Evolutionary conservation across 805 yeast genomes (phyloP).

Genomic region (Suhomyces tanzawaensis): DNA sequence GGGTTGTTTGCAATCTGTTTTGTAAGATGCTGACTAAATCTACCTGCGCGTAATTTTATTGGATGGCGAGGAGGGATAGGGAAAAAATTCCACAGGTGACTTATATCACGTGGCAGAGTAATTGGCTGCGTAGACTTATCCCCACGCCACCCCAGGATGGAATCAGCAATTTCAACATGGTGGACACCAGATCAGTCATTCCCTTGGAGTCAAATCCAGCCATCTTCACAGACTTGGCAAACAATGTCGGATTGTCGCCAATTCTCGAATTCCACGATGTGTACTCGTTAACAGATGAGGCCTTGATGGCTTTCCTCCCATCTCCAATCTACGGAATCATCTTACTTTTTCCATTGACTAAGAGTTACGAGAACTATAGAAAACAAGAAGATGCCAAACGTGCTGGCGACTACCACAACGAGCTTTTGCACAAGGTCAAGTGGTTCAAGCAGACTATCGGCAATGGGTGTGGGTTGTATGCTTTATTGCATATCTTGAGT

Average conservation of each 20-base stretch:
- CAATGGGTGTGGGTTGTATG: conserved; percentile 93
- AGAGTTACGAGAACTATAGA: conserved; percentile 53
- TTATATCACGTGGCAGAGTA: not conserved
- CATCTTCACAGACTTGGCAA: conserved; percentile 69
- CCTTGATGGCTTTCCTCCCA: conserved; percentile 75
- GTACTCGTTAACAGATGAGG: conserved; percentile 80
- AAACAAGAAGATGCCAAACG: conserved; percentile 33
- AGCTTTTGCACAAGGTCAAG: conserved; percentile 34
- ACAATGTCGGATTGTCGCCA: conserved; percentile 62
- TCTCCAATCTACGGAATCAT: conserved; percentile 75
- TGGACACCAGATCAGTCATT: conserved; percentile 47
- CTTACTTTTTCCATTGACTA: conserved; percentile 79
- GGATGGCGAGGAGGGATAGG: no score
- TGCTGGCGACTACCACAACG: conserved; percentile 18
- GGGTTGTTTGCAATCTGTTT: no score
- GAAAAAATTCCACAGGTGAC: not conserved
- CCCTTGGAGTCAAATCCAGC: conserved; percentile 92
- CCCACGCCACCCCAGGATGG: no score
- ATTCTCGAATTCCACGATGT: conserved; percentile 71
- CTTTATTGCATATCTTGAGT: conserved; percentile 61
- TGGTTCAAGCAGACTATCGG: conserved; percentile 86
- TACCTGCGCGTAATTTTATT: no score
- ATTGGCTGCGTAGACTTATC: no score
- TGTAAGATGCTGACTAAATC: no score
- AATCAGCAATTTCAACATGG: no score